phyloP scores from a whole-genome alignment of 345 rosid genomes.

The Pistacia vera region DNA sequence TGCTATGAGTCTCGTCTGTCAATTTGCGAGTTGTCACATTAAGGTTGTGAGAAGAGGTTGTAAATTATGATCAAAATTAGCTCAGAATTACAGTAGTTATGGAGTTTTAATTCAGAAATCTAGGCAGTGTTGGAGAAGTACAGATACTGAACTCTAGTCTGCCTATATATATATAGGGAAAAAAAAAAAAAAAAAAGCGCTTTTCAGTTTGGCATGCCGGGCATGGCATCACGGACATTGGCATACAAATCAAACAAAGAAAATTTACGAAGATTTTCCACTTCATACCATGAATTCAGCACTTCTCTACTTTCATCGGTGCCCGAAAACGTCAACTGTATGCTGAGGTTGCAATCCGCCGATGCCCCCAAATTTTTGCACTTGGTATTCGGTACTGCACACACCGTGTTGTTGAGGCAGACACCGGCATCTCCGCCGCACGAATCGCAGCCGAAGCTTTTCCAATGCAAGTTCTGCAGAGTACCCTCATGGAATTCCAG shows the following conservation, averaged over 20 bases:
- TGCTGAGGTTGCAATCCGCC: slow-evolving; percentile 52
- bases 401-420: slow-evolving; percentile 64
- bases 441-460: slow-evolving; percentile 69
- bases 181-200: no score
- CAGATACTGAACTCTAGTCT: no score
- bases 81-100: no score
- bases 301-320: slow-evolving; percentile 74
- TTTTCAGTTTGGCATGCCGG: slow-evolving; percentile 13
- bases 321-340: slow-evolving; percentile 82
- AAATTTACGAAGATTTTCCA: slow-evolving; percentile 59
- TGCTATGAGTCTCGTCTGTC: no score
- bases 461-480: slow-evolving; percentile 76
- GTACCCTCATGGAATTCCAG: slow-evolving; percentile 84
- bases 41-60: no score
- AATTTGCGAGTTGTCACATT: no score
- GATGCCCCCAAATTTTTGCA: slow-evolving; percentile 55
- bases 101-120: no score
- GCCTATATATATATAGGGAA: no score
- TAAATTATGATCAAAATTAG: no score
- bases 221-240: slow-evolving; percentile 32
- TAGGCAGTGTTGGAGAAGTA: background rate
- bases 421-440: slow-evolving; percentile 46
- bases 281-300: slow-evolving; percentile 90
- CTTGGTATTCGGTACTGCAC: slow-evolving; percentile 61
- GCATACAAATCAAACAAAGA: slow-evolving; percentile 67